Evolutionary conservation across 2,329 filamentous ascomycete species (phyloP).

Genomic region (Gremmenia infestans): DNA sequence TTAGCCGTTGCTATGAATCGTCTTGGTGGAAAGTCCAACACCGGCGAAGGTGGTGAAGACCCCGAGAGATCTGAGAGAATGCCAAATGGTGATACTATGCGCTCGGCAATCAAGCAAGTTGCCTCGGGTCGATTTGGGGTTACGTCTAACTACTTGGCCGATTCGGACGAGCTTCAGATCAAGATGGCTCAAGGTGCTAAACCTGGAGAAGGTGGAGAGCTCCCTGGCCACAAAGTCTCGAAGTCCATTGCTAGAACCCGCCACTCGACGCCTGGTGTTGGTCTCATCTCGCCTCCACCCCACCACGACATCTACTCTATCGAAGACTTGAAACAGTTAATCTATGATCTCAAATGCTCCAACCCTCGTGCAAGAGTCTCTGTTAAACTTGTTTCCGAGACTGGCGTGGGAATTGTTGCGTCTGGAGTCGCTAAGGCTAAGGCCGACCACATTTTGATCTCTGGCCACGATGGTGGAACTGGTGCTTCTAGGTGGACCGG

Average conservation of each 20-base stretch:
- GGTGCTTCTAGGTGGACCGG: conserved; percentile 96
- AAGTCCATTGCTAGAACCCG: conserved; percentile 89
- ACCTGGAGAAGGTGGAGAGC: conserved; percentile 94
- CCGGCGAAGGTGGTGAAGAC: conserved; percentile 94
- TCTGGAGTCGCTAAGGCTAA: conserved; percentile 97
- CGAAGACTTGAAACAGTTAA: conserved; percentile 94
- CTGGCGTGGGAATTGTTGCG: conserved; percentile 93
- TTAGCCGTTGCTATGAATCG: conserved; percentile 96
- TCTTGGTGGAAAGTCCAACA: conserved; percentile 94
- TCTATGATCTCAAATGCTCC: conserved; percentile 95
- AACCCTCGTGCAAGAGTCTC: conserved; percentile 89
- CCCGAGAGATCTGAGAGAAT: conserved; percentile 81
- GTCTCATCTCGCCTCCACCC: conserved; percentile 90
- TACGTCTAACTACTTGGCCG: conserved; percentile 88
- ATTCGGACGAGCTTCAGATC: conserved; percentile 95
- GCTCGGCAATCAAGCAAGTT: conserved; percentile 96
- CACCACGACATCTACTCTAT: conserved; percentile 99
- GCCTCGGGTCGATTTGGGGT: conserved; percentile 95
- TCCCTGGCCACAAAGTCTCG: conserved; percentile 95
- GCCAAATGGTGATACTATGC: conserved; percentile 93
- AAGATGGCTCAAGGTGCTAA: conserved; percentile 99
- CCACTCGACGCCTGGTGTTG: conserved; percentile 93
- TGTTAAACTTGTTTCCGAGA: conserved; percentile 96
- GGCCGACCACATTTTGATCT: conserved; percentile 94
- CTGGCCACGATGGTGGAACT: conserved; percentile 93